Evolutionary conservation across 2,329 filamentous ascomycete genomes (phyloP), one percentile per base, ranked within the genome.

Genomic region (Aspergillus cejpii): DNA sequence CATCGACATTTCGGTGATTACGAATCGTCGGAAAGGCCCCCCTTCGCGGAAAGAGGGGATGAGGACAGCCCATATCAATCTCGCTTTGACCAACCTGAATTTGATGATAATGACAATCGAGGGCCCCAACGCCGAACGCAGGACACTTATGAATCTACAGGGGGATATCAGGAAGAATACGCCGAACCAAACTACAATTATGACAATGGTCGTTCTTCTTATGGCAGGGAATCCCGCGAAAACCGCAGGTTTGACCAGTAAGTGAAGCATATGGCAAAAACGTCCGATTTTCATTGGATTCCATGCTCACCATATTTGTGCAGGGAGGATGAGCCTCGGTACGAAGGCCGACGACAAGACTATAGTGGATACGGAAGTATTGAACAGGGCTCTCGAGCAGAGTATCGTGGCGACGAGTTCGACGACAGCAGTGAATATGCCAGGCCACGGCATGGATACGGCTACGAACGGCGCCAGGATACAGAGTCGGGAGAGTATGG

Each of bases 391-490:
- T 37, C 47, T 19, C 44, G 36, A 21, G 47, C 49, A 27, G 54
- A 54, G 20, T 45, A 50, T 36, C 51, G 52, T 38, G 48, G 47
- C 12, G 43, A 53, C 21, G 47, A 53, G 37, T 54, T 56, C n/a
- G 43, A 47, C 8, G 45, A 50, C 14, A 52, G 50, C 15, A 49
- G 51, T 41, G 54, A 54, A 14, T 56, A 56, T 41, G 48, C 41
- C 14, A 57, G 62, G 36, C 44, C 52, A 38, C 51, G 44, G 23
- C 48, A 53, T 45, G 55, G 45, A 29, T 41, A 54, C 38, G 54
- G 45, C 27, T 41, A 54, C 38, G 54, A 56, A 34, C 48, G 57
- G 38, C 52, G 56, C 29, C 49, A 45, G 21, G 39, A 50, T 36
- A n/a, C n/a, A n/a, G 43, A 49, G 15, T 39, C 54, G 14, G 53